Percentiles rank a stretch among this genome's conserved stretches.
Conservation (phyloP, 75 land plant species). For the Cunninghamia lanceolata region DNA sequence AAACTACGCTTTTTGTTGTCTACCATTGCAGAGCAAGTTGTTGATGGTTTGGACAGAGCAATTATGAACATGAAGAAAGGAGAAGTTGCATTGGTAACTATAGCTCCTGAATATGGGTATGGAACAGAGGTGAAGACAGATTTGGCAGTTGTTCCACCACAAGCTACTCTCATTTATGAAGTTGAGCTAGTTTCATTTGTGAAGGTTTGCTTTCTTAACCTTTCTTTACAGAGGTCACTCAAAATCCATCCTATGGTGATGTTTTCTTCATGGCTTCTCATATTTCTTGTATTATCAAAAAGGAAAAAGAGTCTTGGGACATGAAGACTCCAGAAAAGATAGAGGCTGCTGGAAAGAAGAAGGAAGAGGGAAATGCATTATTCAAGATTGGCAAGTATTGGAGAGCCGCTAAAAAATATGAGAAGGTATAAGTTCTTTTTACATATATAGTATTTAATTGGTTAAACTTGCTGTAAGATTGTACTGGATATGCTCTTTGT, state of each 20-base stretch:
- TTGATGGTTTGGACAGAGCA: conserved; percentile 73
- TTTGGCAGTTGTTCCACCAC: conserved; percentile 58
- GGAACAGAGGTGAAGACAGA: conserved; percentile 54
- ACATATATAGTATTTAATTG: not conserved
- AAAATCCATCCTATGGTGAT: not conserved
- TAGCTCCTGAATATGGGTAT: conserved; percentile 71
- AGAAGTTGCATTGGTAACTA: conserved; percentile 54
- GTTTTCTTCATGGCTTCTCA: not conserved
- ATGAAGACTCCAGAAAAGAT: conserved; percentile 74
- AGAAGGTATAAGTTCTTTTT: conserved; percentile 49
- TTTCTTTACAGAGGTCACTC: not conserved
- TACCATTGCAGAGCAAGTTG: conserved; percentile 56
- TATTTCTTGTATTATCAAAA: not conserved
- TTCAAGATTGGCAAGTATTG: conserved; percentile 72
- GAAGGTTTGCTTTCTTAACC: conserved; percentile 40
- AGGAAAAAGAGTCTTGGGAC: conserved; percentile 89
- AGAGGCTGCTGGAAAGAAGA: conserved; percentile 69
- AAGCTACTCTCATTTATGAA: conserved; percentile 62
- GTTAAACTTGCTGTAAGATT: not conserved
- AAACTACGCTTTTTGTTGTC: not conserved
- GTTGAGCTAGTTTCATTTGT: conserved; percentile 71
- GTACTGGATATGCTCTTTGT: not conserved
- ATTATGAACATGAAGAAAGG: conserved; percentile 81
- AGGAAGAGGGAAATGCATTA: conserved; percentile 78
- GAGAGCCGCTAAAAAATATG: conserved; percentile 82